Evolutionary conservation across 2,329 filamentous ascomycete genomes (phyloP).

Genomic region (Colletotrichum gloeosporioides): DNA sequence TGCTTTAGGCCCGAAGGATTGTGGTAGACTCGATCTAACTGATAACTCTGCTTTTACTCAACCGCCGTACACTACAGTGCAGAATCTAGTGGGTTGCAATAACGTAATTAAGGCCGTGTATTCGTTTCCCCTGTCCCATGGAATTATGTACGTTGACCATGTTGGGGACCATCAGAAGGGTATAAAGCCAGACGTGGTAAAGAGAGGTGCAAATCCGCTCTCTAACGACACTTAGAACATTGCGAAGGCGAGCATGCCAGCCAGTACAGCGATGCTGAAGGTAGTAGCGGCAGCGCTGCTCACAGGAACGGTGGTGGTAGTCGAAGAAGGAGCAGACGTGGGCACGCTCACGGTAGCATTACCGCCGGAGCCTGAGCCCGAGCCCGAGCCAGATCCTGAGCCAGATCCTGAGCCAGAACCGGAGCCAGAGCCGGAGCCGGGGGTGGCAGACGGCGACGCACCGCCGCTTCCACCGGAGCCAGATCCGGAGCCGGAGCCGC

Average conservation of each 20-base stretch:
- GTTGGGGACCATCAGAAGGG: neutral
- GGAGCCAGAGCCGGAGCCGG: conserved; percentile 4
- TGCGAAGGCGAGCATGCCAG: conserved; percentile 14
- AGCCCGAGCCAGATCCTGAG: conserved; percentile 26
- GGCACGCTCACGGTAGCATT: conserved; percentile 16
- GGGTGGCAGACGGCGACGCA: conserved; percentile 24
- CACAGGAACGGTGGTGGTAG: neutral
- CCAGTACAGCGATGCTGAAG: conserved; percentile 14
- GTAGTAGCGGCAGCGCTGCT: neutral
- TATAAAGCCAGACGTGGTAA: neutral
- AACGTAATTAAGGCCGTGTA: neutral
- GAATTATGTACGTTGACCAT: neutral
- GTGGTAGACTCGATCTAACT: neutral
- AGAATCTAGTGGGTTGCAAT: neutral
- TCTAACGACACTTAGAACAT: conserved; percentile 5
- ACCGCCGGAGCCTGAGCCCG: conserved; percentile 5
- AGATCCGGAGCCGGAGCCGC: neutral
- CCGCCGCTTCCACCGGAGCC: conserved; percentile 21
- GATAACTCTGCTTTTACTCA: neutral
- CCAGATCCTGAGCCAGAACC: conserved; percentile 22
- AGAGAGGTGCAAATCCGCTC: neutral
- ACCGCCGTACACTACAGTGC: neutral
- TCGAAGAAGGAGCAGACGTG: neutral
- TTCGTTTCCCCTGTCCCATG: neutral
- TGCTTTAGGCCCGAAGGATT: neutral